These are phyloP conservation scores for Mortierella hygrophila DNA, from an alignment of 192 early-diverging fungal genomes.

Conservation along the genomic window DNA sequence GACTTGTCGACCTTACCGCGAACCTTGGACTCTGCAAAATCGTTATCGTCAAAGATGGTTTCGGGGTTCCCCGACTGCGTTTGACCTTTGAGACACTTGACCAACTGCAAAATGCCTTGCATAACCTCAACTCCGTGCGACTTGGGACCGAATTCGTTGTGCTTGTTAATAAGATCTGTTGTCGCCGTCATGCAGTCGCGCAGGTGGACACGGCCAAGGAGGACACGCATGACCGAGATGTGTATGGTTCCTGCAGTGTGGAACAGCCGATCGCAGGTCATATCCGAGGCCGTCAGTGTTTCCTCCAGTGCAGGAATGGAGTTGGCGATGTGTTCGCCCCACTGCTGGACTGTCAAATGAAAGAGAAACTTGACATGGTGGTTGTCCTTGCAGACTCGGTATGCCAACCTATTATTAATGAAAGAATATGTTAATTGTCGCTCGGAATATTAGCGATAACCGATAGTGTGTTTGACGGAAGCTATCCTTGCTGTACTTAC, in stretches of 20 bases:
- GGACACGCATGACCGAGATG: constrained; percentile 32
- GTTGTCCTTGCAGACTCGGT: constrained; percentile 22
- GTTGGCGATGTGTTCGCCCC: constrained; percentile 52
- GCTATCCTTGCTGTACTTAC: constrained; percentile 4
- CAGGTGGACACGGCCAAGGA: constrained; percentile 35
- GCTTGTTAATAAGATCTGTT: constrained; percentile 37
- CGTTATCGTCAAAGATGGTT: constrained; percentile 51
- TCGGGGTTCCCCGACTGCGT: constrained; percentile 38
- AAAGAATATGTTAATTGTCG: background rate
- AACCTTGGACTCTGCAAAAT: constrained; percentile 30
- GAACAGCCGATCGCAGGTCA: constrained; percentile 42
- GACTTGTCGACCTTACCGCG: constrained; percentile 14
- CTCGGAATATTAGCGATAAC: no score
- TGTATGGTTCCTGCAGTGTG: constrained; percentile 43
- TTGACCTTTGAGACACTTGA: constrained; percentile 46
- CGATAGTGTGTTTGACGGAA: background rate
- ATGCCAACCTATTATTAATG: constrained; percentile 24
- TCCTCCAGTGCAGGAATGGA: constrained; percentile 47
- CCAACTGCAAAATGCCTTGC: constrained; percentile 40
- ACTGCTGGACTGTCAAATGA: constrained; percentile 46
- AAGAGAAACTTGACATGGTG: constrained; percentile 51
- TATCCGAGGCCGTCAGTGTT: constrained; percentile 23
- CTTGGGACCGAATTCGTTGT: constrained; percentile 50
- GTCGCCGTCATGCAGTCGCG: constrained; percentile 38
- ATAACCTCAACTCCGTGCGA: constrained; percentile 48